Evolutionary conservation across 176 grass and related monocot genomes (phyloP).

Genomic region (Poa pratensis): DNA sequence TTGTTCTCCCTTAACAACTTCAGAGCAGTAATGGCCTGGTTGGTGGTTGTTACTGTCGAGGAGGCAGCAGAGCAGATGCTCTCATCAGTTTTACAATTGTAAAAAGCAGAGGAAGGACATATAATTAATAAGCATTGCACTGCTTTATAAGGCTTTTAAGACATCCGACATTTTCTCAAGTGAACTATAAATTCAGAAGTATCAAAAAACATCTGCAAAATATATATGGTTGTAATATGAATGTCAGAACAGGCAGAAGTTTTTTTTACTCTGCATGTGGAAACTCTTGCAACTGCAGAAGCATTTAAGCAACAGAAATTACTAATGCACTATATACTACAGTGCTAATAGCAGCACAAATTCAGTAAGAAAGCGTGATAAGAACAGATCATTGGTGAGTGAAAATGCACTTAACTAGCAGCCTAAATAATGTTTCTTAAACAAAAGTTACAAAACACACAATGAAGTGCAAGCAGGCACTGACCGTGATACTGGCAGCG

Average conservation of each 20-base stretch:
- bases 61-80: background rate
- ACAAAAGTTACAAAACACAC: background rate
- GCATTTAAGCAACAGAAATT: conserved; percentile 1
- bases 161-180: background rate
- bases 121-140: background rate
- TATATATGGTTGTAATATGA: background rate
- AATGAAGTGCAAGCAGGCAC: background rate
- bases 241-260: conserved; percentile 23
- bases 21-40: conserved; percentile 67
- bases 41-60: conserved; percentile 73
- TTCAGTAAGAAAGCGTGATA: too few relatives aligned
- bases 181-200: conserved; percentile 17
- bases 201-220: background rate
- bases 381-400: background rate
- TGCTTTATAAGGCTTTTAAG: background rate
- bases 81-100: conserved; percentile 30
- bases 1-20: conserved; percentile 74
- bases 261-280: conserved; percentile 26
- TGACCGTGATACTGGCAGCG: conserved; percentile 61
- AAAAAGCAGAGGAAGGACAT: background rate
- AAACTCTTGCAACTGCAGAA: conserved; percentile 8
- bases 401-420: background rate
- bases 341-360: background rate
- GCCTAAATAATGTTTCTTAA: background rate
- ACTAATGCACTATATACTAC: background rate